Conservation (phyloP, 2,329 filamentous ascomycete genomes). For the Ceratocystis alfenasii region DNA sequence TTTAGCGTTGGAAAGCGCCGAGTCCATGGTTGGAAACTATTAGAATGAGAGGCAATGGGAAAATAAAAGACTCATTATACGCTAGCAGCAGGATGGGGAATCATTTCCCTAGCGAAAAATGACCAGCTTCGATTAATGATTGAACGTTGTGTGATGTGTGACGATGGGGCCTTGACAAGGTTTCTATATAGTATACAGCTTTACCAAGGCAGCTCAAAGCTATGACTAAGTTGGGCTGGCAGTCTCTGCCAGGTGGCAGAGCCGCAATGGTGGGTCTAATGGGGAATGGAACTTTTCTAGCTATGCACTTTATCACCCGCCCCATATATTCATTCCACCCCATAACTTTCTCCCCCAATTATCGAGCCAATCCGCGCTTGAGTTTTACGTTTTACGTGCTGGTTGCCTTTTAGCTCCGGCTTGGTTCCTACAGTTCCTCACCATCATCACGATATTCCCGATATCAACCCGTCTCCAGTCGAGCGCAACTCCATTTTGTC, state of each 20-base stretch:
- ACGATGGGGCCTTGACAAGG: conserved; percentile 1
- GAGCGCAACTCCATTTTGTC: too few relatives aligned
- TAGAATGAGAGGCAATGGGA: background rate
- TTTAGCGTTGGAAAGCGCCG: conserved; percentile 51
- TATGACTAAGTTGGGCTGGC: background rate
- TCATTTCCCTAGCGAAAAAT: background rate
- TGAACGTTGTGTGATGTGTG: background rate
- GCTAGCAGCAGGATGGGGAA: background rate
- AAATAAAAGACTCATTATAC: background rate
- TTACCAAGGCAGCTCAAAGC: background rate
- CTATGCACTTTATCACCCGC: background rate
- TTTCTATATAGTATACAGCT: background rate
- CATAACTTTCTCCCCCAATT: background rate
- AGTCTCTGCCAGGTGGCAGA: conserved; percentile 1
- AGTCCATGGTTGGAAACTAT: conserved; percentile 29
- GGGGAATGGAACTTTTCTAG: background rate
- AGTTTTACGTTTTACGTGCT: background rate
- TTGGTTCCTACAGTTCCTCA: background rate
- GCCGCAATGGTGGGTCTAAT: background rate
- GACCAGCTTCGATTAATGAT: background rate
- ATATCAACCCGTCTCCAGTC: background rate
- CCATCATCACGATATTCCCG: background rate
- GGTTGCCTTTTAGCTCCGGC: conserved; percentile 1
- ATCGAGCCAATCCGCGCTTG: conserved; percentile 1
- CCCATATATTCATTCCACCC: background rate